Evolutionary conservation across 2,329 filamentous ascomycete genomes (phyloP).

Genomic region (Purpureocillium lavendulum): DNA sequence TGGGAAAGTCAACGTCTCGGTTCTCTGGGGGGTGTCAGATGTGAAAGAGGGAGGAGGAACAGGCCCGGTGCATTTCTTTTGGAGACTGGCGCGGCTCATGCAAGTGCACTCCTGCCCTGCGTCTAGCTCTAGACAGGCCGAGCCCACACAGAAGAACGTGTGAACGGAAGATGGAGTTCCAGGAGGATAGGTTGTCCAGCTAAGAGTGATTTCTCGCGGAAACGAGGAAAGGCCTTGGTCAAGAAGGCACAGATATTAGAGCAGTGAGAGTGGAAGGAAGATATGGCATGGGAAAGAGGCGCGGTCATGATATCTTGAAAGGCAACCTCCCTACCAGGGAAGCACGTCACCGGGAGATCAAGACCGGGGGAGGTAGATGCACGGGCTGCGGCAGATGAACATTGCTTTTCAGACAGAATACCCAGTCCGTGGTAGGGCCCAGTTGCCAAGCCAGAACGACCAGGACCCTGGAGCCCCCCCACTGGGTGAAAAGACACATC

Average conservation of each 20-base stretch:
- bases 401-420: conserved; percentile 1
- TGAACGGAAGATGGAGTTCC: no score
- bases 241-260: no score
- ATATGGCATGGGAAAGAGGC: conserved; percentile 3
- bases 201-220: no score
- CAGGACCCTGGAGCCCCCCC: not conserved
- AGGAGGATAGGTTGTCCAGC: conserved; percentile 2
- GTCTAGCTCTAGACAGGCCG: conserved; percentile 12
- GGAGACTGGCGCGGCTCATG: conserved; percentile 20
- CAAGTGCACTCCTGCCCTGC: conserved; percentile 20
- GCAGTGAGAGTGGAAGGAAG: no score
- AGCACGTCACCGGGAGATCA: conserved; percentile 5
- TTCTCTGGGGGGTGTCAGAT: conserved; percentile 13
- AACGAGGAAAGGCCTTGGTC: no score
- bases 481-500: not conserved
- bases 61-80: conserved; percentile 25
- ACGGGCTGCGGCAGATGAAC: conserved; percentile 4
- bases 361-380: not conserved
- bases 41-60: conserved; percentile 16
- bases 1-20: conserved; percentile 20
- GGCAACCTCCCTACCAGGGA: conserved; percentile 8
- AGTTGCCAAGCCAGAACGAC: not conserved
- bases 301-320: conserved; percentile 2
- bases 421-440: not conserved
- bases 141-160: conserved; percentile 1